Conservation (phyloP, 805 yeast species). For the Lipomyces kockii region DNA sequence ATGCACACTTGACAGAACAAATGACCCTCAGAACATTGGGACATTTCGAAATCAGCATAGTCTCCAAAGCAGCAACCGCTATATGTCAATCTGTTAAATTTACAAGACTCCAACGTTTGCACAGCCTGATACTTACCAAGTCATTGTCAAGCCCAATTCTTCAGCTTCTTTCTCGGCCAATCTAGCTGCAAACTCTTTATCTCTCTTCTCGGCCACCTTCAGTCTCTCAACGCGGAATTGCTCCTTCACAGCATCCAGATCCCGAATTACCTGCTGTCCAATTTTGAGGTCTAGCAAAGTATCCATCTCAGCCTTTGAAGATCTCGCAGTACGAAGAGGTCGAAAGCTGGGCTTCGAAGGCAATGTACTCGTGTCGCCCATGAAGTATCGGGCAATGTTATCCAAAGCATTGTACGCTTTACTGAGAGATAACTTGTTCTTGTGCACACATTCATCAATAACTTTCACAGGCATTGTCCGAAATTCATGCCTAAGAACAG, state of each 20-base stretch:
- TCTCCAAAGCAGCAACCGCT: constrained; percentile 16
- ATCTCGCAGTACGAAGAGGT: not conserved
- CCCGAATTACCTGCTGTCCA: not conserved
- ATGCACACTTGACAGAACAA: constrained; percentile 57
- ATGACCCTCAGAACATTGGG: constrained; percentile 51
- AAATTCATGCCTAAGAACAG: not conserved
- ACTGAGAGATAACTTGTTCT: not conserved
- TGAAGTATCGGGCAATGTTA: not conserved
- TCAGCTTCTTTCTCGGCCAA: not conserved
- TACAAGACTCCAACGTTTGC: not conserved
- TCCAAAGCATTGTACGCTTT: not conserved
- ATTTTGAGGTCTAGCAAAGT: not conserved
- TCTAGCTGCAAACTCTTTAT: not conserved
- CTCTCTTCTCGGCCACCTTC: not conserved
- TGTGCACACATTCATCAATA: not conserved
- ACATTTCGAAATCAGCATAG: constrained; percentile 42
- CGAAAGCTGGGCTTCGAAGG: not conserved
- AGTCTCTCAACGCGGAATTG: not conserved
- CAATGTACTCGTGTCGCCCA: not conserved
- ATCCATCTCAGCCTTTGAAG: not conserved
- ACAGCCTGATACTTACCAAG: not conserved
- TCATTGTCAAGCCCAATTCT: not conserved
- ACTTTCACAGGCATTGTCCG: not conserved
- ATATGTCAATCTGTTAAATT: not conserved
- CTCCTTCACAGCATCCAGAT: not conserved